Evolutionary conservation across 2,329 filamentous ascomycete species (phyloP).

Genomic region (Cercospora beticola): DNA sequence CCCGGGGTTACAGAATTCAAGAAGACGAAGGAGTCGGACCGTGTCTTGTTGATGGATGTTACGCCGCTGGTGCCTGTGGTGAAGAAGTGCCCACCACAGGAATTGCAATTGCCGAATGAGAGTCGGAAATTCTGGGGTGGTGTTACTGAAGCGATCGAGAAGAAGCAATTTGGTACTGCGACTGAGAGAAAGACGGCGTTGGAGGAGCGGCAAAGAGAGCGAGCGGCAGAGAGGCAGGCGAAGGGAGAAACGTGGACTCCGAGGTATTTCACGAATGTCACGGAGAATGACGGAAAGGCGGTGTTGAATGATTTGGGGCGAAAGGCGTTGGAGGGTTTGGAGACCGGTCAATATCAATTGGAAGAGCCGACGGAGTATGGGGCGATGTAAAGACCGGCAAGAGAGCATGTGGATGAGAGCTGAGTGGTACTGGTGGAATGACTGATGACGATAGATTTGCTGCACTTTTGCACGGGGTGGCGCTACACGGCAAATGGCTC

Average conservation of each 20-base stretch:
- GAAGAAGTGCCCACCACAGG: conserved; percentile 75
- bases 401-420: neutral
- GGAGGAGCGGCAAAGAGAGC: conserved; percentile 84
- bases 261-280: conserved; percentile 74
- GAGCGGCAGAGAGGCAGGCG: conserved; percentile 75
- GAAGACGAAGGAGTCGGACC: conserved; percentile 52
- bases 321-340: conserved; percentile 56
- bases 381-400: conserved; percentile 26
- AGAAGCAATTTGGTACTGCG: conserved; percentile 80
- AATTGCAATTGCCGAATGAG: conserved; percentile 83
- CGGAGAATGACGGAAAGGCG: conserved; percentile 61
- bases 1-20: conserved; percentile 47
- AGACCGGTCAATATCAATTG: conserved; percentile 52
- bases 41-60: conserved; percentile 81
- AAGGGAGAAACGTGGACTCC: conserved; percentile 72
- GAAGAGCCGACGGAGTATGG: conserved; percentile 46
- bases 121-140: conserved; percentile 82
- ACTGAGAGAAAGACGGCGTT: conserved; percentile 87
- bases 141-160: conserved; percentile 80
- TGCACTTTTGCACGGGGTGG: neutral
- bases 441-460: neutral
- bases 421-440: neutral
- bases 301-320: conserved; percentile 64
- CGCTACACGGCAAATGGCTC: neutral
- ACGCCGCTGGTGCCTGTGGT: conserved; percentile 74